Evolutionary conservation across 371 early-diverging fungal species (phyloP).

Genomic region (Apophysomyces ossiformis): DNA sequence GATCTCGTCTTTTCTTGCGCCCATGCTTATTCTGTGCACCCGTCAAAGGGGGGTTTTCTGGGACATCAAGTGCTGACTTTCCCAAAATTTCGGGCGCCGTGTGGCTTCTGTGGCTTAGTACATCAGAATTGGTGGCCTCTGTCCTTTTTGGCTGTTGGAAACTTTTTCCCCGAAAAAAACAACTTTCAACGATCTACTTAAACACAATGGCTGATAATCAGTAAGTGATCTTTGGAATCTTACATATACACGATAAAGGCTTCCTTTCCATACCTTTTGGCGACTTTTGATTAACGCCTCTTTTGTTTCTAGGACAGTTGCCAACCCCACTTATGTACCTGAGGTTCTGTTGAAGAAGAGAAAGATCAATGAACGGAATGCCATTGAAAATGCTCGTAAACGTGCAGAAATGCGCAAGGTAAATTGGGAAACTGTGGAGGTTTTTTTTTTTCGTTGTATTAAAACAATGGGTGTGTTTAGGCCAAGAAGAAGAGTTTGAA

Average conservation of each 20-base stretch:
- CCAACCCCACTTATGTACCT: conserved; percentile 61
- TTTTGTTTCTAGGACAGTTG: conserved; percentile 13
- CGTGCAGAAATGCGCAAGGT: conserved; percentile 65
- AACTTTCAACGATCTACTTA: neutral
- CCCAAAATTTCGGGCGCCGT: no score
- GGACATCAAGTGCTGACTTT: no score
- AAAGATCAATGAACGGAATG: conserved; percentile 86
- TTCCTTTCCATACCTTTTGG: no score
- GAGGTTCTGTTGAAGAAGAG: conserved; percentile 97
- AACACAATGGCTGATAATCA: neutral
- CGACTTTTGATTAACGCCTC: neutral
- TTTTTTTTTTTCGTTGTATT: neutral
- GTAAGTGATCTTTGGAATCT: neutral
- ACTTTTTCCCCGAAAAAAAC: neutral
- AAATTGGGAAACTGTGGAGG: conserved; percentile 9
- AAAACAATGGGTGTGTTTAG: conserved; percentile 14
- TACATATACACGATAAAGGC: no score
- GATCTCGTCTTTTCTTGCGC: no score
- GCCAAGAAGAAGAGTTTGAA: conserved; percentile 35
- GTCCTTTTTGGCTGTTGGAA: no score
- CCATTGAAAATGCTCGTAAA: conserved; percentile 75
- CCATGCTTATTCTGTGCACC: no score
- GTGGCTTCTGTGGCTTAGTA: no score
- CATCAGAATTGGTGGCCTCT: no score
- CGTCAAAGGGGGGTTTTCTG: no score